Percentiles rank a stretch among this genome's conserved stretches.
Evolutionary conservation across 768 basidiomycete genomes (phyloP).

Genomic region (Rhodotorula graminis): DNA sequence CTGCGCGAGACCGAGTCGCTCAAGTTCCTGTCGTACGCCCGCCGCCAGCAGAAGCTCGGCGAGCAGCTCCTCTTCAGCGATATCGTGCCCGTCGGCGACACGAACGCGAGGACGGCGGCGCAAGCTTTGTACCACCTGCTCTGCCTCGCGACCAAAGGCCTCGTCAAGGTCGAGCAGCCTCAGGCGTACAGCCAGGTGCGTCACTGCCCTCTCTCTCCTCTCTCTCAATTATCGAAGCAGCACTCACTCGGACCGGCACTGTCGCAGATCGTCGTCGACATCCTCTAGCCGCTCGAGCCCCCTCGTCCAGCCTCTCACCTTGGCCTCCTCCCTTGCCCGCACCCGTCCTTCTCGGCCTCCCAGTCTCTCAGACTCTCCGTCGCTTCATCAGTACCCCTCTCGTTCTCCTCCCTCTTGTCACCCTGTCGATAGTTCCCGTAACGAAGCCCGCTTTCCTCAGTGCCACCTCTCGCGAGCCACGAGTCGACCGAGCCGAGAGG

Average conservation of each 20-base stretch:
- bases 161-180: slow-evolving; percentile 22
- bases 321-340: background rate
- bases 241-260: background rate
- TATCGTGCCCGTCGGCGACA: slow-evolving; percentile 17
- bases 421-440: no score
- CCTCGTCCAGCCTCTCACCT: background rate
- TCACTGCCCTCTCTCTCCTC: background rate
- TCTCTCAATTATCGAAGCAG: no score
- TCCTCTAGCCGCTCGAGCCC: background rate
- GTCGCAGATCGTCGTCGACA: slow-evolving; percentile 13
- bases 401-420: no score
- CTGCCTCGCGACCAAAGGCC: slow-evolving; percentile 14
- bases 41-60: background rate
- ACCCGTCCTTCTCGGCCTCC: background rate
- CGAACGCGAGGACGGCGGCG: slow-evolving; percentile 14
- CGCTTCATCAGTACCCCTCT: no score
- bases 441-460: no score
- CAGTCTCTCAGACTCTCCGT: background rate
- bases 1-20: slow-evolving; percentile 24
- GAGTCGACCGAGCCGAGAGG: no score
- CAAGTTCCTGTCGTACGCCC: slow-evolving; percentile 25
- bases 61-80: slow-evolving; percentile 22
- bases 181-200: slow-evolving; percentile 29
- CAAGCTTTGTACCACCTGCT: slow-evolving; percentile 29
- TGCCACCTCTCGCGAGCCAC: no score